Base-by-base conservation (phyloP, 2,329 filamentous ascomycete genomes). In the Aspergillus pseudoterreus region DNA sequence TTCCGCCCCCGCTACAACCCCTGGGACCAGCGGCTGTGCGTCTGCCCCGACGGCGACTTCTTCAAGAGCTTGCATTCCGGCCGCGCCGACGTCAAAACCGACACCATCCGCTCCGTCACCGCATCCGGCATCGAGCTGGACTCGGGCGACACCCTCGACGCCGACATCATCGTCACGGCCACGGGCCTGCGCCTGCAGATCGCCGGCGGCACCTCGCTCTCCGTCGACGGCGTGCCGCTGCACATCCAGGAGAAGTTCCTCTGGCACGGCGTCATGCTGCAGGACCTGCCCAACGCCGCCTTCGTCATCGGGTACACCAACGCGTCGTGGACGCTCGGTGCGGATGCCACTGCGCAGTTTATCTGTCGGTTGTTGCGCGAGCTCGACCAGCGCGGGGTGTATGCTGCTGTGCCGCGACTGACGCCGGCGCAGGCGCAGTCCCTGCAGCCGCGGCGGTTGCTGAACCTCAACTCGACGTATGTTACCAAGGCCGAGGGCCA, bases 21-120 rank as follows among this genome's bases (percentile, higher is more conserved):
- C 0, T 86, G 88, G 78, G 80, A 90, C 49, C 89, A 95, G 67
- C 82, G 90, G 0, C 73, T 94, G 6, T 94, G 90, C 61, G 74
- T 90, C 53, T 85, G 73, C n/a, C 80, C 80, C 0, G 77, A 83
- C 50, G 80, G 78, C 17, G 82, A 84, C 62, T 83, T 83, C 65
- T 84, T 81, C 71, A 64, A 74, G 19, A 70, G 72, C 32, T 70
- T 84, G 15, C 73, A 74, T 14, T 63, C 69, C 1, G 81, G 80
- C 30, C 77, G 75, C 50, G 78, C 78, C 1, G 70, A 74, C 43
- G 71, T 85, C n/a, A 76, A 76, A 17, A 84, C 82, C 3, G 80
- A 77, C 51, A 76, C 71, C 3, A 82, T 84, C 64, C 70, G 77
- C 36, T 71, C 64, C 11, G 75, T 84, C 8, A 78, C 75, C 0